Evolutionary conservation across 1,139 yeast genomes (phyloP).

Genomic region (Blastobotrys capitulatus): DNA sequence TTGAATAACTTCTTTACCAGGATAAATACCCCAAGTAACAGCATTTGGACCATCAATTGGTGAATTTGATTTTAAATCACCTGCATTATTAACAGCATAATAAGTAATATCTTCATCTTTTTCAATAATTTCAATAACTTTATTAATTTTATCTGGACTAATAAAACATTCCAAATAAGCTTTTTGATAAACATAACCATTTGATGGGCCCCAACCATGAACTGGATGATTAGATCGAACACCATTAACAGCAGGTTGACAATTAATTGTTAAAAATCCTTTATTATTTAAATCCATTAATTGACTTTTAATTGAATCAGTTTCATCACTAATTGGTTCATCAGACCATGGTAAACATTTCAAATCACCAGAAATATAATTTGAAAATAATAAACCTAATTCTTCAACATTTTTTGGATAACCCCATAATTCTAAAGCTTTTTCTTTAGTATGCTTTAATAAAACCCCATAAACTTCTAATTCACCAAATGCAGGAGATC

Average conservation of each 20-base stretch:
- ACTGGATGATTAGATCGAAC: conserved; percentile 61
- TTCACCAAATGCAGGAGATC: conserved; percentile 92
- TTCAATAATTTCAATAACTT: conserved; percentile 42
- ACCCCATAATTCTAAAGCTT: conserved; percentile 85
- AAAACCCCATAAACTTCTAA: conserved; percentile 61
- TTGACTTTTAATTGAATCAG: conserved; percentile 54
- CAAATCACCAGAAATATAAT: conserved; percentile 64
- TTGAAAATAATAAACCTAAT: conserved; percentile 54
- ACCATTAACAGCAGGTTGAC: conserved; percentile 93
- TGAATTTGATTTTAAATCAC: conserved; percentile 60
- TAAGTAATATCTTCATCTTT: conserved; percentile 55
- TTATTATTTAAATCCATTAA: conserved; percentile 57
- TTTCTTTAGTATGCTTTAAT: conserved; percentile 46
- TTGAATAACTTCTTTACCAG: conserved; percentile 84
- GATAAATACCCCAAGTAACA: conserved; percentile 97
- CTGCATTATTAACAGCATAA: conserved; percentile 65
- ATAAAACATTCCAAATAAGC: conserved; percentile 83
- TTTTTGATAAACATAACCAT: conserved; percentile 90
- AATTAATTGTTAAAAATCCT: conserved; percentile 78
- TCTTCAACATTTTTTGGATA: conserved; percentile 57
- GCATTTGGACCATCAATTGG: conserved; percentile 80
- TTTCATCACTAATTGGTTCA: conserved; percentile 76
- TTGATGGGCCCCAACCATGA: conserved; percentile 94
- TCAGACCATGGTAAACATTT: conserved; percentile 93
- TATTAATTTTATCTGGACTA: conserved; percentile 49